A percentile compares a stretch with the other conserved stretches of the same genome.
Evolutionary conservation across 208 protist species (phyloP).

Genomic region (Leishmania gerbilli): DNA sequence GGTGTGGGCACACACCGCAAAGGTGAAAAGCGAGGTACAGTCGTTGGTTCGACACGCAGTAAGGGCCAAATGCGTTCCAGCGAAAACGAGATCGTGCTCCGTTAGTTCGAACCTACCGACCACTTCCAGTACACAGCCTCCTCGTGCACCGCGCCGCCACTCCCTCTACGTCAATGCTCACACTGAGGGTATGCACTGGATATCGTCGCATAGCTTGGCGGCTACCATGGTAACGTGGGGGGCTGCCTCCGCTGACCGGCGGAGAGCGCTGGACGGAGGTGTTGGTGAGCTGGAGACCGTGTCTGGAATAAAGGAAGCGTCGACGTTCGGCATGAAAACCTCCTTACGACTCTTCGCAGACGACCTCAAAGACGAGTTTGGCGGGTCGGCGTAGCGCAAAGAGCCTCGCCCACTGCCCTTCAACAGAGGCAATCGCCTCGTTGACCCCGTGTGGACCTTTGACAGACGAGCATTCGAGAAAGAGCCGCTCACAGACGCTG

Average conservation of each 20-base stretch:
- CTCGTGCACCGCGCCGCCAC: not conserved
- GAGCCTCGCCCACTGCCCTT: not conserved
- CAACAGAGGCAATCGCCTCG: constrained; percentile 3
- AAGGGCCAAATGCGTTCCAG: not conserved
- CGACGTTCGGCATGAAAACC: constrained; percentile 4
- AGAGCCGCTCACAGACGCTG: not conserved
- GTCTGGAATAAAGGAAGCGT: constrained; percentile 14
- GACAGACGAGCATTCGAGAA: not conserved
- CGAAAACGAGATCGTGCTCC: not conserved
- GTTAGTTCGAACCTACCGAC: not conserved
- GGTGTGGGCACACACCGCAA: not conserved
- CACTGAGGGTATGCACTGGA: constrained; percentile 6
- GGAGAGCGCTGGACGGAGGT: constrained; percentile 7
- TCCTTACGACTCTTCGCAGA: not conserved
- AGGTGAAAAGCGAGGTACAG: not conserved
- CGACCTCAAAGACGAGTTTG: not conserved
- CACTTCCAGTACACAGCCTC: not conserved
- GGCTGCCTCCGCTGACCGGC: constrained; percentile 13
- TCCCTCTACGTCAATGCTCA: constrained; percentile 6
- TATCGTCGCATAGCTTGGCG: not conserved
- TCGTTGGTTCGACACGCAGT: not conserved
- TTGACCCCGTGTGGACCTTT: not conserved
- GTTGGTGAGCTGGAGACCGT: not conserved
- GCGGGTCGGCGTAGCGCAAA: not conserved
- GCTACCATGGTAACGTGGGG: not conserved